These are phyloP conservation scores for Rhizophagus prolifer DNA, from an alignment of 192 early-diverging fungal genomes.

Conservation along the genomic window DNA sequence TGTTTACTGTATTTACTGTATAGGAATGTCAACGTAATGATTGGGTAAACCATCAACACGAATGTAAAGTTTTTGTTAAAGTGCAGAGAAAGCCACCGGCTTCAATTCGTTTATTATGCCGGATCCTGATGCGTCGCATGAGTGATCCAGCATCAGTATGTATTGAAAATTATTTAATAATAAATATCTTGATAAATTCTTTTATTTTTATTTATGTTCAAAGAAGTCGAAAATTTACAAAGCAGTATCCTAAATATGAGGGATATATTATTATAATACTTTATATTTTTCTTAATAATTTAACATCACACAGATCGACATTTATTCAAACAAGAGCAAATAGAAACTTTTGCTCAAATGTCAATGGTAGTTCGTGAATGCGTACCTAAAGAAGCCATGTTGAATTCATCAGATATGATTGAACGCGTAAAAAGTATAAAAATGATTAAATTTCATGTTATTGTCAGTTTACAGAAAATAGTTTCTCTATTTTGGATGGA, in stretches of 20 bases:
- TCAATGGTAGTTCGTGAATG: conserved; percentile 34
- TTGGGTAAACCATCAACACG: conserved; percentile 38
- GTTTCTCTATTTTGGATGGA: conserved; percentile 42
- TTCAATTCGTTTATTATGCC: conserved; percentile 34
- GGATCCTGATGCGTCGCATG: conserved; percentile 31
- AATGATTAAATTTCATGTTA: background rate
- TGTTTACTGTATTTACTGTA: background rate
- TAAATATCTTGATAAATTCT: background rate
- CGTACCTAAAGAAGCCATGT: conserved; percentile 24
- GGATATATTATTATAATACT: background rate
- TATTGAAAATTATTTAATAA: background rate
- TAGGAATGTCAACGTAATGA: conserved; percentile 34
- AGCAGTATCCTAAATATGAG: conserved; percentile 20
- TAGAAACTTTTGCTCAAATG: conserved; percentile 48
- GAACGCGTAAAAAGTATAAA: background rate
- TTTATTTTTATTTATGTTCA: background rate
- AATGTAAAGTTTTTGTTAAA: conserved; percentile 36
- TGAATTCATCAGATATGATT: conserved; percentile 36
- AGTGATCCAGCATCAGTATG: conserved; percentile 16
- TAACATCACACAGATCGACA: conserved; percentile 19
- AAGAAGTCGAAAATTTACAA: conserved; percentile 23
- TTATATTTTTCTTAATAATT: conserved; percentile 1
- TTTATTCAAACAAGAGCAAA: conserved; percentile 28
- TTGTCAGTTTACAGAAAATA: conserved; percentile 41
- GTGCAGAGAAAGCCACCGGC: conserved; percentile 34